Percentiles rank a stretch among this genome's conserved stretches.
Conservation (phyloP, 805 yeast genomes). For the Kockiozyma suomiensis region DNA sequence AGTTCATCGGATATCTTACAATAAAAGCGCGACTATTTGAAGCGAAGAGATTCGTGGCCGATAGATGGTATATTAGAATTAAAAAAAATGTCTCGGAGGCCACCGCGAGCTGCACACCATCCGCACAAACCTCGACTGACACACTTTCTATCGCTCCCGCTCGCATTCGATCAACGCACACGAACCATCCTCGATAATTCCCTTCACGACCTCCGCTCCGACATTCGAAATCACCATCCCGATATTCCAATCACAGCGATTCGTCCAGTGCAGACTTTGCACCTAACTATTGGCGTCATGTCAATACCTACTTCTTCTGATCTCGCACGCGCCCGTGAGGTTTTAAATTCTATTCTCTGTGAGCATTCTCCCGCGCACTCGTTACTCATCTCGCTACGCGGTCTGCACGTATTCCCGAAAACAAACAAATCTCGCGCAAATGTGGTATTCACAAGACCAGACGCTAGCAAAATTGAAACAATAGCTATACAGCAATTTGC, state of each 20-base stretch:
- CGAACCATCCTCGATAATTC: neutral
- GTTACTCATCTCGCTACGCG: neutral
- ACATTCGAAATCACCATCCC: neutral
- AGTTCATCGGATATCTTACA: too few species aligned
- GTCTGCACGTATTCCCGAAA: neutral
- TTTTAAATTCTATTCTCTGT: too few species aligned
- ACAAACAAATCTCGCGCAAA: conserved; percentile 1
- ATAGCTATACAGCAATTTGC: conserved; percentile 19
- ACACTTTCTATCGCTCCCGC: conserved; percentile 22
- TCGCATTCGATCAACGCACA: conserved; percentile 10
- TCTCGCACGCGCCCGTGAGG: neutral
- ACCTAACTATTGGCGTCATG: conserved; percentile 29
- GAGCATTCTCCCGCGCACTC: too few species aligned
- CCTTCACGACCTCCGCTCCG: neutral
- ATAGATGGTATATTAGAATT: too few species aligned
- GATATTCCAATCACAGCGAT: conserved; percentile 12
- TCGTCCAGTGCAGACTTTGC: conserved; percentile 19
- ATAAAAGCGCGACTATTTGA: too few species aligned
- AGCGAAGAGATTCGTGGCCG: too few species aligned
- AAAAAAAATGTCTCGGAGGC: neutral
- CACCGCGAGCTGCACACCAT: neutral
- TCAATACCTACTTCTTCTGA: neutral
- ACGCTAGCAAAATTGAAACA: neutral
- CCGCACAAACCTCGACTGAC: conserved; percentile 14
- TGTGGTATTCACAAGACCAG: conserved; percentile 22